Percentiles rank a stretch among this genome's conserved stretches.
Evolutionary conservation across 768 basidiomycete species (phyloP).

Genomic region (Russula olivacea): DNA sequence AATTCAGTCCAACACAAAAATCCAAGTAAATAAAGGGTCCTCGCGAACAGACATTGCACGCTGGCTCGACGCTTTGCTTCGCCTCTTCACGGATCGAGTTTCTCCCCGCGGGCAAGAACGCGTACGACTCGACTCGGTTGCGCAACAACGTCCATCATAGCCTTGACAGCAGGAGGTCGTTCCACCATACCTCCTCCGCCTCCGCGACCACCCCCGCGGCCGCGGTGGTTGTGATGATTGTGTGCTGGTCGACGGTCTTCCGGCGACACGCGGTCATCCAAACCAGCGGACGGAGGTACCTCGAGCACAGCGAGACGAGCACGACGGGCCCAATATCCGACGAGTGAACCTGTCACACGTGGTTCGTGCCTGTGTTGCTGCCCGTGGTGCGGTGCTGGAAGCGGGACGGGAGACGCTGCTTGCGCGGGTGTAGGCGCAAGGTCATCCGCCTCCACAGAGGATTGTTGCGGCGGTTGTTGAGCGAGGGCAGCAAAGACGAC

Average conservation of each 20-base stretch:
- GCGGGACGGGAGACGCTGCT: conserved; percentile 50
- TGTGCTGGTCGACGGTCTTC: conserved; percentile 28
- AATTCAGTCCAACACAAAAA: not conserved
- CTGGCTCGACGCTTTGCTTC: not conserved
- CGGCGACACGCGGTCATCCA: conserved; percentile 25
- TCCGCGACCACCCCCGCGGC: conserved; percentile 28
- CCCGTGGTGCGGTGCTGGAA: conserved; percentile 47
- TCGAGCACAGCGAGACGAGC: conserved; percentile 55
- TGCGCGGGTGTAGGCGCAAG: conserved; percentile 10
- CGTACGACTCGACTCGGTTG: conserved; percentile 72
- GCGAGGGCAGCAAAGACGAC: conserved; percentile 55
- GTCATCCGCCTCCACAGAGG: not conserved
- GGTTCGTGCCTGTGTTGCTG: conserved; percentile 52
- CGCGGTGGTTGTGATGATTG: conserved; percentile 21
- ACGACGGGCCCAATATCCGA: conserved; percentile 60
- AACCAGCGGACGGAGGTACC: conserved; percentile 38
- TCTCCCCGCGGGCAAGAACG: conserved; percentile 80
- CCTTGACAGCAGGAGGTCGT: conserved; percentile 68
- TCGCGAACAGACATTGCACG: conserved; percentile 1
- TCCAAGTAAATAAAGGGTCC: not conserved
- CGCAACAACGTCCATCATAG: conserved; percentile 74
- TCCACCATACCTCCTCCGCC: conserved; percentile 54
- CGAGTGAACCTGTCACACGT: conserved; percentile 56
- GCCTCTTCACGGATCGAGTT: conserved; percentile 50
- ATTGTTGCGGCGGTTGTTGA: not conserved